Conservation (phyloP, 805 yeast species). For the Monosporozyma siamensis region DNA sequence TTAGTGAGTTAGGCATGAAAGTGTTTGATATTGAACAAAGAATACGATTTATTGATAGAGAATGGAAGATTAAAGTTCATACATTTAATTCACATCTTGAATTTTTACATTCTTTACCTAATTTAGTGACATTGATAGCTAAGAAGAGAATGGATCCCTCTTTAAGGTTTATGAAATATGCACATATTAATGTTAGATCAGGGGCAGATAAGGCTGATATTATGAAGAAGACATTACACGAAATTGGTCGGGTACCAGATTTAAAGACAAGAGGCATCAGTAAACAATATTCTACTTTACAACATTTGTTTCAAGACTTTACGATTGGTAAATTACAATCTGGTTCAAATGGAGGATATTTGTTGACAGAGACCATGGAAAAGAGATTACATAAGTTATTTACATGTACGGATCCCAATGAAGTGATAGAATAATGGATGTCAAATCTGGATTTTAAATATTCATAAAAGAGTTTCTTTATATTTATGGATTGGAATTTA, state of each 20-base stretch:
- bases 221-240: conserved; percentile 41
- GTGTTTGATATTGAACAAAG: conserved; percentile 32
- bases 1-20: conserved; percentile 12
- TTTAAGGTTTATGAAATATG: conserved; percentile 44
- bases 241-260: conserved; percentile 50
- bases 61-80: conserved; percentile 41
- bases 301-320: conserved; percentile 22
- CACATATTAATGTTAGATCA: conserved; percentile 49
- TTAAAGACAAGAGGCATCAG: conserved; percentile 39
- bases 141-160: conserved; percentile 44
- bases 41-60: conserved; percentile 38
- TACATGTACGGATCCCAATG: conserved; percentile 42
- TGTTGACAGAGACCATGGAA: conserved; percentile 45
- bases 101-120: conserved; percentile 44
- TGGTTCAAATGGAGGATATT: conserved; percentile 36
- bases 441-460: too few species aligned
- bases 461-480: too few species aligned
- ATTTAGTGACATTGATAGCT: conserved; percentile 49
- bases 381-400: conserved; percentile 40
- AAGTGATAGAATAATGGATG: conserved; percentile 19
- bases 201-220: conserved; percentile 42
- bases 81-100: conserved; percentile 33
- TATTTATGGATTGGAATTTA: too few species aligned
- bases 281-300: conserved; percentile 35
- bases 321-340: conserved; percentile 30